These are phyloP conservation scores for Cynanchum wilfordii DNA, from an alignment of 257 asterid species.

Conservation along the genomic window DNA sequence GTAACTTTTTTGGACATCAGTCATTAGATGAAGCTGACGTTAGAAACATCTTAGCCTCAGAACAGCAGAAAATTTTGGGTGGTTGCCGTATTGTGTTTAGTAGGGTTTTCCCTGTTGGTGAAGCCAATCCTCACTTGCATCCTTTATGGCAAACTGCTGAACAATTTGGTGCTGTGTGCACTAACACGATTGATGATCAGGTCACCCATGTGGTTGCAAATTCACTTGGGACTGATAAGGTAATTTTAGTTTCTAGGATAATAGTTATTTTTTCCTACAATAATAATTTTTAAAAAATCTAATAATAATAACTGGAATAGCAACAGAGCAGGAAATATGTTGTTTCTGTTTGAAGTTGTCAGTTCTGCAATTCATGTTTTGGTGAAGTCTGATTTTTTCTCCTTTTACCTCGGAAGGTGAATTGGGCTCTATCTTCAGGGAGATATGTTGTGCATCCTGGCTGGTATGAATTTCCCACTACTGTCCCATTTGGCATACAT, in stretches of 20 bases:
- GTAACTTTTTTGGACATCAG: constrained; percentile 51
- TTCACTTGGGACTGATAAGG: constrained; percentile 97
- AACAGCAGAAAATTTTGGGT: constrained; percentile 71
- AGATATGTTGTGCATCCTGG: constrained; percentile 92
- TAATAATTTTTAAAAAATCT: too few relatives aligned
- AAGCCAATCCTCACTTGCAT: constrained; percentile 88
- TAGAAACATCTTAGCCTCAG: constrained; percentile 77
- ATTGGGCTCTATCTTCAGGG: constrained; percentile 77
- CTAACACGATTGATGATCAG: constrained; percentile 74
- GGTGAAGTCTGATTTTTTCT: not conserved
- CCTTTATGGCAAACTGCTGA: constrained; percentile 97
- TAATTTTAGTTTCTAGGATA: constrained; percentile 14
- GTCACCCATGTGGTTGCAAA: constrained; percentile 98
- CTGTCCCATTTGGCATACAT: not conserved
- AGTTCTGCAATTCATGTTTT: not conserved
- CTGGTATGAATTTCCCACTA: constrained; percentile 53
- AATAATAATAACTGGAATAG: not conserved
- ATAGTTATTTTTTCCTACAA: too few relatives aligned
- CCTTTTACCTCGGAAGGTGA: constrained; percentile 44
- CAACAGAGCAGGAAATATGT: not conserved
- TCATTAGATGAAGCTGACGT: constrained; percentile 89
- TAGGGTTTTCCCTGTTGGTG: constrained; percentile 91
- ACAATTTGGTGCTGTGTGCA: constrained; percentile 94
- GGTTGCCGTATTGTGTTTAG: constrained; percentile 95
- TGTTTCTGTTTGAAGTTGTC: not conserved